Conservation (phyloP, 306 rosid species). For the Pyrus betulifolia region DNA sequence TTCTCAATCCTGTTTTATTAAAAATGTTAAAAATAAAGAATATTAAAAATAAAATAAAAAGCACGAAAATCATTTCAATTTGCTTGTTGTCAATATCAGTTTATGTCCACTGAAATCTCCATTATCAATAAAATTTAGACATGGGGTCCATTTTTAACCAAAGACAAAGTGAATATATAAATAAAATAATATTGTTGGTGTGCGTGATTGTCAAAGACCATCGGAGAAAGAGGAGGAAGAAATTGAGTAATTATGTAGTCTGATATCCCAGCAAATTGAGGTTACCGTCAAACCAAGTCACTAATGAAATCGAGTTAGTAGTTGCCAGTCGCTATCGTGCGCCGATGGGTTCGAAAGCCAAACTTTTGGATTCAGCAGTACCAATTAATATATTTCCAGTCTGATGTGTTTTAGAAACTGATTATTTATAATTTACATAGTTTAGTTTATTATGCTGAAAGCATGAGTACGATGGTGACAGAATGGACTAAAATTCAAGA, state of each 20-base stretch:
- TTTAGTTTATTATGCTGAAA: neutral
- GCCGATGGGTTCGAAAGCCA: constrained; percentile 1
- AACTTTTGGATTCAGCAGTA: neutral
- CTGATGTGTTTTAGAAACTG: neutral
- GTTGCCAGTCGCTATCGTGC: neutral
- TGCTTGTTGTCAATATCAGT: neutral
- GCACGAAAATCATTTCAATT: too few species aligned
- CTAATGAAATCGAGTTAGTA: neutral
- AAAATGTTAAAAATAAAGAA: too few species aligned
- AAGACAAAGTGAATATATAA: neutral
- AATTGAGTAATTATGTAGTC: constrained; percentile 19
- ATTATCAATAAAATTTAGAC: neutral
- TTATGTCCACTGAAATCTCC: neutral
- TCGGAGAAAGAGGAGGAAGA: neutral
- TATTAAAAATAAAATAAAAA: too few species aligned
- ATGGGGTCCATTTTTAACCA: neutral
- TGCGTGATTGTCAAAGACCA: neutral
- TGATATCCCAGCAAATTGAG: constrained; percentile 21
- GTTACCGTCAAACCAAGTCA: constrained; percentile 24
- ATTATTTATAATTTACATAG: neutral
- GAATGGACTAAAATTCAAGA: neutral
- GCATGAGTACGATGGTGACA: neutral
- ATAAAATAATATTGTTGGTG: neutral
- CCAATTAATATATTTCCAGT: neutral
- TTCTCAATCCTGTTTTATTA: too few species aligned